Conservation (phyloP, 805 yeast genomes). For the Komagataella pastoris region DNA sequence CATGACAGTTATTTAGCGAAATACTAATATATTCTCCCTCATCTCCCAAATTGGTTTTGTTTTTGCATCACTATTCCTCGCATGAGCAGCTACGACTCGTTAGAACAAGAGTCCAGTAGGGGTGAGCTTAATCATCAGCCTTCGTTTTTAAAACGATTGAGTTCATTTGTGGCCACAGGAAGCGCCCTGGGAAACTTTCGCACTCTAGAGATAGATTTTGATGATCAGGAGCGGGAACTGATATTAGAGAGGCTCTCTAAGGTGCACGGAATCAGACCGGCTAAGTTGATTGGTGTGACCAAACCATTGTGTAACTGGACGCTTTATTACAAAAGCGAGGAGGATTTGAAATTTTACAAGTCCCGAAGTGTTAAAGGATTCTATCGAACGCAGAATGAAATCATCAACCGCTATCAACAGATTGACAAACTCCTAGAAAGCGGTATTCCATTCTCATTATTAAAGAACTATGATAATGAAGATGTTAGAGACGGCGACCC, state of each 20-base stretch:
- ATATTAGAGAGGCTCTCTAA: slow-evolving; percentile 11
- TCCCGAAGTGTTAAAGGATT: slow-evolving; percentile 21
- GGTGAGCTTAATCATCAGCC: not conserved
- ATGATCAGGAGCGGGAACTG: not conserved
- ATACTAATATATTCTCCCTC: too few relatives aligned
- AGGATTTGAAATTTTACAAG: slow-evolving; percentile 11
- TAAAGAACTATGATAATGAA: slow-evolving; percentile 41
- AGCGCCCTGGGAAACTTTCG: not conserved
- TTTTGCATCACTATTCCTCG: not conserved
- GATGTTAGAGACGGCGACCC: slow-evolving; percentile 3
- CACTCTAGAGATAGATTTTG: not conserved
- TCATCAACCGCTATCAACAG: slow-evolving; percentile 40
- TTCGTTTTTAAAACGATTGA: not conserved
- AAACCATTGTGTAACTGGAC: slow-evolving; percentile 28
- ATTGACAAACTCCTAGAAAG: slow-evolving; percentile 59
- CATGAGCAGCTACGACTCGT: not conserved
- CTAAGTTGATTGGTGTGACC: slow-evolving; percentile 28
- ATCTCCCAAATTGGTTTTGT: too few relatives aligned
- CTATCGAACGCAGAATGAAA: slow-evolving; percentile 46
- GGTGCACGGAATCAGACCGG: slow-evolving; percentile 31
- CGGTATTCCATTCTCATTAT: slow-evolving; percentile 54
- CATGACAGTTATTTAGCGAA: not conserved
- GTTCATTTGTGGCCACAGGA: not conserved
- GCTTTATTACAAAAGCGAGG: slow-evolving; percentile 9
- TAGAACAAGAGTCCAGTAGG: not conserved